Conservation (phyloP, 495 filamentous ascomycete species). For the Aspergillus homomorphus region DNA sequence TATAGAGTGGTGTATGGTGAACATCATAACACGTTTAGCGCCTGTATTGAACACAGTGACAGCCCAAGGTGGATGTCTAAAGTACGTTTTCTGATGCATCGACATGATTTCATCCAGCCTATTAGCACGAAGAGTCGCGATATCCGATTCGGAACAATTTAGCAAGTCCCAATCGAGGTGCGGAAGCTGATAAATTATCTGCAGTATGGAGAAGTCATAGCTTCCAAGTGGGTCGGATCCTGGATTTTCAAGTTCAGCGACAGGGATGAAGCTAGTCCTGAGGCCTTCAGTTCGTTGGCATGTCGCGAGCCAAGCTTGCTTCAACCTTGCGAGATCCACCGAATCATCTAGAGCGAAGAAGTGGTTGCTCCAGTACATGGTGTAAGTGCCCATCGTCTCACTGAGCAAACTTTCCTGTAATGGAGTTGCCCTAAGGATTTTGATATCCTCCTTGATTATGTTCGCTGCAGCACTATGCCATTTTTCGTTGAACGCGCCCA, state of each 20-base stretch:
- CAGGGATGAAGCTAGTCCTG: slow-evolving; percentile 59
- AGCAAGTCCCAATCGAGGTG: slow-evolving; percentile 27
- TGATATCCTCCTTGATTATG: slow-evolving; percentile 17
- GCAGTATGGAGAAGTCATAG: slow-evolving; percentile 27
- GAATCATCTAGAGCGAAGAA: slow-evolving; percentile 38
- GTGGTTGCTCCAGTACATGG: slow-evolving; percentile 38
- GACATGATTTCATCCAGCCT: slow-evolving; percentile 24
- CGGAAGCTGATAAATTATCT: slow-evolving; percentile 27
- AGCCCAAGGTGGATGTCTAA: slow-evolving; percentile 28
- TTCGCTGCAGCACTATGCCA: slow-evolving; percentile 17
- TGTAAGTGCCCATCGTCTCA: slow-evolving; percentile 31
- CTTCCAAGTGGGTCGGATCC: background rate
- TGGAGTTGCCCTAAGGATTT: slow-evolving; percentile 22
- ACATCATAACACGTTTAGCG: slow-evolving; percentile 21
- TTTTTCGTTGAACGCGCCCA: slow-evolving; percentile 23
- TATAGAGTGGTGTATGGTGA: slow-evolving; percentile 35
- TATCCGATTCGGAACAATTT: slow-evolving; percentile 13
- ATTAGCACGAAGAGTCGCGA: slow-evolving; percentile 8
- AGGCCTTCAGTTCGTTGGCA: slow-evolving; percentile 60
- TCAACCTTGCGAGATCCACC: slow-evolving; percentile 52
- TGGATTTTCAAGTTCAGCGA: slow-evolving; percentile 17
- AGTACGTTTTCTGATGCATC: slow-evolving; percentile 25
- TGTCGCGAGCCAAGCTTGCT: slow-evolving; percentile 57
- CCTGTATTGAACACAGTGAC: slow-evolving; percentile 30
- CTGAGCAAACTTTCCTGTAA: slow-evolving; percentile 37